Percentiles rank a stretch among this genome's conserved stretches.
phyloP scores from a whole-genome alignment of 805 yeast species.

The Candida ortonii region DNA sequence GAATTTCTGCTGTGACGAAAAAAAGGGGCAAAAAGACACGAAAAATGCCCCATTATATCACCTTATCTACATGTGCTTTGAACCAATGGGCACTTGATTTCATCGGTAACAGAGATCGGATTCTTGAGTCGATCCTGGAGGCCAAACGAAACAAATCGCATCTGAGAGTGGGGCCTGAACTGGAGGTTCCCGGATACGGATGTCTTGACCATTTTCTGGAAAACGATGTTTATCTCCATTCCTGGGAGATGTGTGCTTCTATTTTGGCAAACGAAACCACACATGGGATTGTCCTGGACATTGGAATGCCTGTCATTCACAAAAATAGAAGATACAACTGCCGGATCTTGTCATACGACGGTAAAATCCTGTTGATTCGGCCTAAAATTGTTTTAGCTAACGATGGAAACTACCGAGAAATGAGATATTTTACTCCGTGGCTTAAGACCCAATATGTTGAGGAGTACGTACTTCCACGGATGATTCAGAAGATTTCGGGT shows the following conservation, averaged over 20 bases:
- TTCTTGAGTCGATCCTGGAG: constrained; percentile 68
- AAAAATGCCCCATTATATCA: constrained; percentile 79
- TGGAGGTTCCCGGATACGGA: constrained; percentile 93
- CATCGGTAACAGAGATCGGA: constrained; percentile 94
- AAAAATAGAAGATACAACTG: constrained; percentile 89
- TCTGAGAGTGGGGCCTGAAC: constrained; percentile 94
- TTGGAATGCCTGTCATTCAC: constrained; percentile 93
- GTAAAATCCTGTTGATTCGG: constrained; percentile 76
- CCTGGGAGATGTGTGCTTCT: constrained; percentile 91
- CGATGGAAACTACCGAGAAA: constrained; percentile 97
- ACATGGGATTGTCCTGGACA: constrained; percentile 75
- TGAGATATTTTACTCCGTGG: constrained; percentile 98
- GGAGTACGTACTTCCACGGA: constrained; percentile 65
- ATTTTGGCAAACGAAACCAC: constrained; percentile 68
- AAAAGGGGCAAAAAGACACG: too few relatives aligned
- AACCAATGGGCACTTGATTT: constrained; percentile 99
- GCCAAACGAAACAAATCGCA: constrained; percentile 78
- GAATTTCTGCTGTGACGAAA: too few relatives aligned
- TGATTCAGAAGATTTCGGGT: constrained; percentile 61
- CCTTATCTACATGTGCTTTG: constrained; percentile 89
- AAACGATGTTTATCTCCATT: constrained; percentile 80
- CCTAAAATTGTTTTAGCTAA: constrained; percentile 94
- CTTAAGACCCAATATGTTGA: constrained; percentile 73
- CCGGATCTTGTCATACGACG: constrained; percentile 77
- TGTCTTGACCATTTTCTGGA: constrained; percentile 93